phyloP scores from a whole-genome alignment of 352 stramenopile genomes.

The Globisporangium spiculum region DNA sequence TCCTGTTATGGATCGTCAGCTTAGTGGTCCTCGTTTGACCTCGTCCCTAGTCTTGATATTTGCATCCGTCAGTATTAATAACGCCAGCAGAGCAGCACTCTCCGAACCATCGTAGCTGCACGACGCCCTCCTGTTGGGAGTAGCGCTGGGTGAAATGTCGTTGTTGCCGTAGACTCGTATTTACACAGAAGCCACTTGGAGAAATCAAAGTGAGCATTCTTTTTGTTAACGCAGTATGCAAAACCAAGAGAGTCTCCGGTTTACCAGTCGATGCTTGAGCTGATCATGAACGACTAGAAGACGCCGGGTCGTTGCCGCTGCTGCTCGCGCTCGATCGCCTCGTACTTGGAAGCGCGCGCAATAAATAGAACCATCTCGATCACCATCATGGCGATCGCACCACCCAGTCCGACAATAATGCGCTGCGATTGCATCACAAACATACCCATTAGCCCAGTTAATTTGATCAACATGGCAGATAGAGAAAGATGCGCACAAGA shows the following conservation, averaged over 20 bases:
- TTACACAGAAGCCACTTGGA: not conserved
- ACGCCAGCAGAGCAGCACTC: not conserved
- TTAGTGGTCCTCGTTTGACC: conserved; percentile 1
- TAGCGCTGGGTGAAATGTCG: not conserved
- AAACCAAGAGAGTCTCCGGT: not conserved
- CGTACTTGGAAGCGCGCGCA: conserved; percentile 61
- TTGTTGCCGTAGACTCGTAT: not conserved
- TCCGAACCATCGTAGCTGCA: not conserved
- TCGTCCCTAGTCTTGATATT: not conserved
- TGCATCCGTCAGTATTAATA: not conserved
- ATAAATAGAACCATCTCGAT: conserved; percentile 89
- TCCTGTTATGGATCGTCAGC: not conserved
- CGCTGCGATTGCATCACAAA: conserved; percentile 27
- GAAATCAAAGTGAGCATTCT: not conserved
- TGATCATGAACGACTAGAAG: conserved; percentile 21
- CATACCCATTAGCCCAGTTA: not conserved
- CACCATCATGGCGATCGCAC: conserved; percentile 84
- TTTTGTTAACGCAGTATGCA: not conserved
- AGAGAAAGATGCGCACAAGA: not conserved
- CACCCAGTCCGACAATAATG: conserved; percentile 59
- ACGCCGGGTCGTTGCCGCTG: conserved; percentile 29
- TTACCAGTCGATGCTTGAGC: not conserved
- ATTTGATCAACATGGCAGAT: not conserved
- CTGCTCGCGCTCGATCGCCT: conserved; percentile 51
- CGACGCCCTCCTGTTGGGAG: not conserved